Evolutionary conservation across 2,329 filamentous ascomycete genomes (phyloP).

Genomic region (Pseudocercospora cruenta): DNA sequence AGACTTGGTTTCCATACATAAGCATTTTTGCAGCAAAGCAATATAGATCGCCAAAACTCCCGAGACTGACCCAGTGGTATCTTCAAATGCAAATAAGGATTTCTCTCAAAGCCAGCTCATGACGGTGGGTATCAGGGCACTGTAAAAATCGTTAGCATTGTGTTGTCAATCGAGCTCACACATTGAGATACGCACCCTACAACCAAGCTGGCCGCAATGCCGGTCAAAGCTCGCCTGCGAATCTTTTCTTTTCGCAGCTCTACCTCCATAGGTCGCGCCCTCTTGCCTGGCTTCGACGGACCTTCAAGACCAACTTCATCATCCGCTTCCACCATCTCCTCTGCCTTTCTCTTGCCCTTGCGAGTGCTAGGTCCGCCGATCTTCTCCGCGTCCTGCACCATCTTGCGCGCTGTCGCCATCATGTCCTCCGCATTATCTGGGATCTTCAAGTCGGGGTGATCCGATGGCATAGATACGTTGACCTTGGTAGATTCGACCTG

Average conservation of each 20-base stretch:
- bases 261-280: slow-evolving; percentile 72
- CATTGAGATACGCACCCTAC: slow-evolving; percentile 74
- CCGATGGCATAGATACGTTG: slow-evolving; percentile 74
- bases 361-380: slow-evolving; percentile 47
- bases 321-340: slow-evolving; percentile 62
- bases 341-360: slow-evolving; percentile 71
- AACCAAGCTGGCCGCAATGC: slow-evolving; percentile 82
- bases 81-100: slow-evolving; percentile 6
- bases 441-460: slow-evolving; percentile 67
- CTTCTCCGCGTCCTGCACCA: slow-evolving; percentile 75
- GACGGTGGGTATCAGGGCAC: slow-evolving; percentile 35
- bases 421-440: slow-evolving; percentile 75
- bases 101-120: slow-evolving; percentile 12
- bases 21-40: background rate
- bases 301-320: slow-evolving; percentile 54
- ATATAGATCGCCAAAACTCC: slow-evolving; percentile 6
- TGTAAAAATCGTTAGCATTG: slow-evolving; percentile 22
- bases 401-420: slow-evolving; percentile 82
- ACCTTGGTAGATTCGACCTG: slow-evolving; percentile 74
- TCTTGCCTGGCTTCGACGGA: slow-evolving; percentile 60
- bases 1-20: background rate
- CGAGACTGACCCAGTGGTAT: background rate
- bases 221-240: slow-evolving; percentile 80
- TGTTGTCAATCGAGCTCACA: background rate
- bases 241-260: slow-evolving; percentile 85